Conservation (phyloP, 345 rosid genomes). For the Eucalyptus tenuipes region DNA sequence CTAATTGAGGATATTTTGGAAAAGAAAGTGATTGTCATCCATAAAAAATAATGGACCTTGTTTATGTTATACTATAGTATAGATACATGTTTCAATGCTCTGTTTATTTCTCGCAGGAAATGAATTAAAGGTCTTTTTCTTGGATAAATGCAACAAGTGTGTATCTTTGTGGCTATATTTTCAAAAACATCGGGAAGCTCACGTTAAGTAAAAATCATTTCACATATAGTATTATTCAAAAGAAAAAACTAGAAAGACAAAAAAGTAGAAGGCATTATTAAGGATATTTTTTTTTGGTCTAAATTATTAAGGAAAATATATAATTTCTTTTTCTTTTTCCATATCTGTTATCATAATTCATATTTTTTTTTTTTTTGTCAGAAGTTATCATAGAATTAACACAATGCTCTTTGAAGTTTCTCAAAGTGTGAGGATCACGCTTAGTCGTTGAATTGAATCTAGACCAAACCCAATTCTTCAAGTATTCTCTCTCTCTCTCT, state of each 20-base stretch:
- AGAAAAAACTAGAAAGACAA: background rate
- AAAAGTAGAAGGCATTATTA: background rate
- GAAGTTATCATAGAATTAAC: too few species aligned
- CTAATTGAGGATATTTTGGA: background rate
- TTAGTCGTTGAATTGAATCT: background rate
- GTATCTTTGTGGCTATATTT: background rate
- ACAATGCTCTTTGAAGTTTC: background rate
- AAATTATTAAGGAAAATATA: background rate
- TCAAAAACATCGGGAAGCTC: background rate
- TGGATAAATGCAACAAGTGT: background rate
- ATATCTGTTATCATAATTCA: rapidly evolving
- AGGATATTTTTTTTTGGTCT: background rate
- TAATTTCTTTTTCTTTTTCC: background rate
- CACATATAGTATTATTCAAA: background rate
- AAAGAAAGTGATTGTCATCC: background rate
- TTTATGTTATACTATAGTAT: background rate
- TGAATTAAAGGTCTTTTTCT: background rate
- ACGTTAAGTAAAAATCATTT: background rate
- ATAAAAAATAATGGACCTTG: background rate
- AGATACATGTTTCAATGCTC: background rate
- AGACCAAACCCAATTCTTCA: background rate
- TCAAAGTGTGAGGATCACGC: background rate
- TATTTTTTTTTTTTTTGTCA: too few species aligned
- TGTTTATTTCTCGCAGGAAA: too few species aligned
- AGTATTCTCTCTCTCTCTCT: background rate